phyloP scores from a whole-genome alignment of 2,329 filamentous ascomycete species.

The Saccharata proteae region DNA sequence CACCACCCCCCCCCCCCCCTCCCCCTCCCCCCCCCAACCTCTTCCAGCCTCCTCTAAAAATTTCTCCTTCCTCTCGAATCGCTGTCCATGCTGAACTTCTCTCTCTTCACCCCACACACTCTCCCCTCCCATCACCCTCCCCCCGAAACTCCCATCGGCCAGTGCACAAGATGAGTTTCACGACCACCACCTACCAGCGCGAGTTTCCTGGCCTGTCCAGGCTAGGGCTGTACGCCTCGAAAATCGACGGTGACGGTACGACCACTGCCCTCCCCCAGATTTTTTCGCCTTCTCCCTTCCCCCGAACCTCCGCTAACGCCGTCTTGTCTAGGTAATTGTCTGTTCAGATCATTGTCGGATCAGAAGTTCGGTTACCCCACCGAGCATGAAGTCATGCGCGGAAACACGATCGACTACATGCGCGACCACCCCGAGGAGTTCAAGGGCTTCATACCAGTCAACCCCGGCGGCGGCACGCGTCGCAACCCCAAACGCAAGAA shows the following conservation, averaged over 20 bases:
- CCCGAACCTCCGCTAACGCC: conserved; percentile 8
- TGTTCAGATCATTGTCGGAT: conserved; percentile 56
- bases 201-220: conserved; percentile 46
- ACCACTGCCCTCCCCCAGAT: conserved; percentile 12
- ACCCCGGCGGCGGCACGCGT: conserved; percentile 22
- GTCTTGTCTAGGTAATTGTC: conserved; percentile 48
- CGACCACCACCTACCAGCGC: conserved; percentile 14
- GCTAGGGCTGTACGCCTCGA: conserved; percentile 45
- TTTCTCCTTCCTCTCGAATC: conserved; percentile 15
- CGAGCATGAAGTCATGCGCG: conserved; percentile 46
- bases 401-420: conserved; percentile 50
- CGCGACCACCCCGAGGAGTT: conserved; percentile 48
- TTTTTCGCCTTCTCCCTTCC: conserved; percentile 2
- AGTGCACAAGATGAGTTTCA: conserved; percentile 10
- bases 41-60: conserved; percentile 16
- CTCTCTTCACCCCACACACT: conserved; percentile 17
- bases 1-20: conserved; percentile 16
- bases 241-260: conserved; percentile 53
- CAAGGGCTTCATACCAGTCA: conserved; percentile 49
- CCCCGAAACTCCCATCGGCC: too few species aligned
- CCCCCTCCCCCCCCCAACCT: conserved; percentile 15
- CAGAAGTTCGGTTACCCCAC: conserved; percentile 52
- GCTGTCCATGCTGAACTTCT: conserved; percentile 5
- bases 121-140: too few species aligned
- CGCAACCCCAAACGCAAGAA: conserved; percentile 44